phyloP scores from a whole-genome alignment of 1,284 basidiomycete genomes.

The Irpex sp. region DNA sequence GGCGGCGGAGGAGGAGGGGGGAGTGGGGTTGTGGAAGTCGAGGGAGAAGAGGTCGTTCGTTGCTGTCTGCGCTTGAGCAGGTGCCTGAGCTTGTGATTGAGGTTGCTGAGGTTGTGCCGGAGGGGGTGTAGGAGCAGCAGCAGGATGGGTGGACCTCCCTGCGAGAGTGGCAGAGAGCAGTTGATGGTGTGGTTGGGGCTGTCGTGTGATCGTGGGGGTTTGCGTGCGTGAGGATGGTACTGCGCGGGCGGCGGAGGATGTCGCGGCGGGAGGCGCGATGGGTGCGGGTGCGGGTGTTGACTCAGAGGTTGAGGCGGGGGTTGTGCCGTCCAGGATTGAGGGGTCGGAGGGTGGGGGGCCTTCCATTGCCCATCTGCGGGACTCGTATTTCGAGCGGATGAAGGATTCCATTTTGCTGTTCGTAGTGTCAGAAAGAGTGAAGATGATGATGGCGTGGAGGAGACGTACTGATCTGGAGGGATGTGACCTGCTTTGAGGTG shows the following conservation, averaged over 20 bases:
- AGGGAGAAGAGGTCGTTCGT: constrained; percentile 78
- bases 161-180: constrained; percentile 43
- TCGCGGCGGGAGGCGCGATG: constrained; percentile 20
- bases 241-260: constrained; percentile 25
- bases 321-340: constrained; percentile 63
- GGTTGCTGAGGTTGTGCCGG: constrained; percentile 10
- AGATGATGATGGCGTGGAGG: not conserved
- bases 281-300: constrained; percentile 18
- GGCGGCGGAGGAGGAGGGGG: constrained; percentile 11
- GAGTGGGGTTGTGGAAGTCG: constrained; percentile 64
- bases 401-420: constrained; percentile 96
- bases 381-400: constrained; percentile 96
- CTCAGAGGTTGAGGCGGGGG: constrained; percentile 17
- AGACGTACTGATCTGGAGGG: constrained; percentile 88
- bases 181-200: constrained; percentile 51
- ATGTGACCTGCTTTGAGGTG: constrained; percentile 91
- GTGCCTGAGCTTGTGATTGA: constrained; percentile 23
- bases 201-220: constrained; percentile 35
- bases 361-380: constrained; percentile 88
- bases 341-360: constrained; percentile 85
- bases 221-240: constrained; percentile 29
- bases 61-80: constrained; percentile 21
- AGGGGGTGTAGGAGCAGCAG: constrained; percentile 17
- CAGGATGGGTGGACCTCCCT: constrained; percentile 21
- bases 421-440: not conserved